Evolutionary conservation across 345 rosid species (phyloP), one percentile per base, ranked within the genome.

Genomic region (Salix arbutifolia): DNA sequence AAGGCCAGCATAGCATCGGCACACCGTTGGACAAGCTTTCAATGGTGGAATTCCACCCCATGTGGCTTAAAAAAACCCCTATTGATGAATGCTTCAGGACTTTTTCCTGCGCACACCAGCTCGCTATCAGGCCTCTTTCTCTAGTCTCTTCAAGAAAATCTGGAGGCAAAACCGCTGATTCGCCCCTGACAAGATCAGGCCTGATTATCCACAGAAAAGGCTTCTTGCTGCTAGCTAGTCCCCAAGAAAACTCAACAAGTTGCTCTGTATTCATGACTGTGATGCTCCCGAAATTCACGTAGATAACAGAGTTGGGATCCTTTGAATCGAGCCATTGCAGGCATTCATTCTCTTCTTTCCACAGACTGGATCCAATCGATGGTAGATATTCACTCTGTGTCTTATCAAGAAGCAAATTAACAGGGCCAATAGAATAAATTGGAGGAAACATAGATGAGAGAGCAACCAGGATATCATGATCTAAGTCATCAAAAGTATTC

Each of bases 31-130:
- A 62, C 25, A 73, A 1, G 14, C 58, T 73, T 19, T 62, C 75
- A 13, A 73, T 26, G 8, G 69, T 73, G 1, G 76, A 73, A 40
- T 64, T 64, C 76, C 76, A 73, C 6, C 76, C 76, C 69, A 26
- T 73, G 23, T 73, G 76, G 16, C 69, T 42, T 44, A 73, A 19
- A 12, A 73, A 73, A 0, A 58, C 69, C 10, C 76, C 76, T 0
- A 62, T 14, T 5, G 76, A 64, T 16, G 69, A 53, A 28, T 73
- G 76, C 8, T 73, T 73, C 38, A 73, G 35, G 10, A 73, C 28
- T 28, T 40, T 5, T 28, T 73, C 76, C 18, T 73, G 76, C 0
- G 38, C 38, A 62, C 76, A 73, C 76, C 76, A 73, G 13, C 28
- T 26, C 44, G 69, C 53, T 6, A 38, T 6, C 12, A 73, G 17